phyloP scores from a whole-genome alignment of 192 early-diverging fungal species.

The Gaertneriomyces semiglobifer region DNA sequence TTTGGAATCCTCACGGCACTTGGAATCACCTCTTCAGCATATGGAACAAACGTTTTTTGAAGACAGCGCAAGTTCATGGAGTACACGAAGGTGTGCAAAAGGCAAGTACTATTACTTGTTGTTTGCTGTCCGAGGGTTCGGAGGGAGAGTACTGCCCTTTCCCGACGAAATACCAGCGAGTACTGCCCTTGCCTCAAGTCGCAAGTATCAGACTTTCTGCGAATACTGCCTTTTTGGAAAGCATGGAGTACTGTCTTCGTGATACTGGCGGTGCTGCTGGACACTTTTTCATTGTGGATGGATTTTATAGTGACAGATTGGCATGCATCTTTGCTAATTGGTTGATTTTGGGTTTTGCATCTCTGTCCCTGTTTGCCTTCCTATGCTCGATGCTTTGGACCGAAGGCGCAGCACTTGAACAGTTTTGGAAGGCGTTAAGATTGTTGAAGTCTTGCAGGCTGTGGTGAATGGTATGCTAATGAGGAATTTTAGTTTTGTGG shows the following conservation, averaged over 20 bases:
- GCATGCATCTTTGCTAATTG: too few species aligned
- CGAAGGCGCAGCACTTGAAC: neutral
- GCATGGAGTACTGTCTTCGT: constrained; percentile 5
- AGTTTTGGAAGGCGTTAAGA: constrained; percentile 2
- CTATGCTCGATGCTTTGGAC: neutral
- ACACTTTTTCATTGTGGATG: too few species aligned
- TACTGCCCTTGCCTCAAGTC: constrained; percentile 3
- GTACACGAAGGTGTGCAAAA: too few species aligned
- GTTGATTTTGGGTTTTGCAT: too few species aligned
- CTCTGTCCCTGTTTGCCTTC: too few species aligned
- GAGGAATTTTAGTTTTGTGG: constrained; percentile 4
- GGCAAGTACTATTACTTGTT: too few species aligned
- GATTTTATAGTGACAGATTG: too few species aligned
- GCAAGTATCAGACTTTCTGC: constrained; percentile 4
- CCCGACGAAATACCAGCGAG: neutral
- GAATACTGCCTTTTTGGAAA: constrained; percentile 6
- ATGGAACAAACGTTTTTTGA: constrained; percentile 1
- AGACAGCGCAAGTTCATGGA: too few species aligned
- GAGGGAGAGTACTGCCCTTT: constrained; percentile 6
- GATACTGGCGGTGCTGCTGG: constrained; percentile 2
- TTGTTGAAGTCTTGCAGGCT: neutral
- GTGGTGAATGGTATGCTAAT: neutral
- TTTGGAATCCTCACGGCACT: neutral
- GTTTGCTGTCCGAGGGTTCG: constrained; percentile 5
- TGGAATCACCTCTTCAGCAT: neutral